Evolutionary conservation across 805 yeast genomes (phyloP).

Genomic region (Pichia scutulata): DNA sequence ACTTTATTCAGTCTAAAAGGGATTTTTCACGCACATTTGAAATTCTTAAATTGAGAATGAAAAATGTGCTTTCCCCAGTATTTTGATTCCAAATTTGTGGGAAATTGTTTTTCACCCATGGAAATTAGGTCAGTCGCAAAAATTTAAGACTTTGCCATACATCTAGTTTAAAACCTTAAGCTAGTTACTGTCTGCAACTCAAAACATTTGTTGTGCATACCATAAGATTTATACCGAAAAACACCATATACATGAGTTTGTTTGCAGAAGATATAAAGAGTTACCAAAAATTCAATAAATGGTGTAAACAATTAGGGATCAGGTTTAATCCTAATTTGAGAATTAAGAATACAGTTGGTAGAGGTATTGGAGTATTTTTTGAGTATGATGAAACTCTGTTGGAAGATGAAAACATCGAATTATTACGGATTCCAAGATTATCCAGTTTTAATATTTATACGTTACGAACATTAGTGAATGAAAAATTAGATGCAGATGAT

Average conservation of each 20-base stretch:
- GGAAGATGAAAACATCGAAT: constrained; percentile 19
- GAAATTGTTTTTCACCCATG: too few species aligned
- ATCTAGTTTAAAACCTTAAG: too few species aligned
- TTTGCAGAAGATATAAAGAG: constrained; percentile 2
- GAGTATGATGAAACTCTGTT: neutral
- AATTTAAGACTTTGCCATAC: too few species aligned
- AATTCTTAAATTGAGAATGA: neutral
- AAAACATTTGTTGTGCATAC: too few species aligned
- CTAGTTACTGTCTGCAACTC: too few species aligned
- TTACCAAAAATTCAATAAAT: constrained; percentile 2
- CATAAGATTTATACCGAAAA: too few species aligned
- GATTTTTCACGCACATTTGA: too few species aligned
- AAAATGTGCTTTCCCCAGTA: too few species aligned
- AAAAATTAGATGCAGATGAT: constrained; percentile 15
- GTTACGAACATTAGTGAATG: constrained; percentile 15
- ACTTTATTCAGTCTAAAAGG: too few species aligned
- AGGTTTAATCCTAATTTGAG: constrained; percentile 8
- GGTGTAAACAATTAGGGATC: constrained; percentile 11
- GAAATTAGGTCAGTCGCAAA: too few species aligned
- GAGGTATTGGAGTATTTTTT: constrained; percentile 32
- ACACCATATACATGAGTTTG: too few species aligned
- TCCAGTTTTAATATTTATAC: constrained; percentile 28
- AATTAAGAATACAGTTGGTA: constrained; percentile 10
- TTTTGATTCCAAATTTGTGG: too few species aligned
- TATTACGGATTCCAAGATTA: constrained; percentile 33